Percentiles rank a stretch among this genome's conserved stretches.
Conservation (phyloP, 768 basidiomycete genomes). For the Suillus spraguei region DNA sequence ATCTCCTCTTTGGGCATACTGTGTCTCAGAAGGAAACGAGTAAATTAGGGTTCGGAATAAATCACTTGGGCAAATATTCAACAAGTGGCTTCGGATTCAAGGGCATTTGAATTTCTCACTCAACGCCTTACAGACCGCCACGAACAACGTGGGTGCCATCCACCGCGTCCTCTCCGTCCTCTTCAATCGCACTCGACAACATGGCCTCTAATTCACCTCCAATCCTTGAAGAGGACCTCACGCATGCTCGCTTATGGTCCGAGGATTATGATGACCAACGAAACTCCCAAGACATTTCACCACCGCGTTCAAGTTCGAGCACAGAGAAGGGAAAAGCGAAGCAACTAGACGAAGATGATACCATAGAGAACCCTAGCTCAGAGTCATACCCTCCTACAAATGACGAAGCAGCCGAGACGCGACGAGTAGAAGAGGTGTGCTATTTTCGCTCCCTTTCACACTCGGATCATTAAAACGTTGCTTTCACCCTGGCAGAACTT, state of each 20-base stretch:
- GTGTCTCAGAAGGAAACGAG: too few relatives aligned
- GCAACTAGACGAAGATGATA: slow-evolving; percentile 26
- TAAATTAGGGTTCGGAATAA: too few relatives aligned
- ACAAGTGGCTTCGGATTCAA: too few relatives aligned
- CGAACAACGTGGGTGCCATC: slow-evolving; percentile 14
- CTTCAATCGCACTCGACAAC: slow-evolving; percentile 42
- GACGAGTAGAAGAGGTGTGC: slow-evolving; percentile 71
- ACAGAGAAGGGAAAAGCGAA: slow-evolving; percentile 39
- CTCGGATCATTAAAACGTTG: slow-evolving; percentile 7
- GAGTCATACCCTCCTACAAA: slow-evolving; percentile 64
- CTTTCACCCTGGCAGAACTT: slow-evolving; percentile 54
- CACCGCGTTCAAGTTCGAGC: slow-evolving; percentile 27
- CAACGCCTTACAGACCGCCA: slow-evolving; percentile 6
- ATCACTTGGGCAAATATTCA: too few relatives aligned
- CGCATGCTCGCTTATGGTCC: slow-evolving; percentile 35
- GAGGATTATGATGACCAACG: slow-evolving; percentile 25
- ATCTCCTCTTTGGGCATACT: too few relatives aligned
- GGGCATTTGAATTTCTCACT: slow-evolving; percentile 5
- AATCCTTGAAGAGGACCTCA: slow-evolving; percentile 49
- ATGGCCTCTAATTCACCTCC: slow-evolving; percentile 21
- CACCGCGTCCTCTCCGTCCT: slow-evolving; percentile 19
- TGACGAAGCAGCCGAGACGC: slow-evolving; percentile 69
- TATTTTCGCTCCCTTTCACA: not conserved
- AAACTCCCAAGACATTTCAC: slow-evolving; percentile 22
- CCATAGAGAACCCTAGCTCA: slow-evolving; percentile 25